Evolutionary conservation across 257 asterid genomes (phyloP).

Genomic region (Plectranthus barbatus): DNA sequence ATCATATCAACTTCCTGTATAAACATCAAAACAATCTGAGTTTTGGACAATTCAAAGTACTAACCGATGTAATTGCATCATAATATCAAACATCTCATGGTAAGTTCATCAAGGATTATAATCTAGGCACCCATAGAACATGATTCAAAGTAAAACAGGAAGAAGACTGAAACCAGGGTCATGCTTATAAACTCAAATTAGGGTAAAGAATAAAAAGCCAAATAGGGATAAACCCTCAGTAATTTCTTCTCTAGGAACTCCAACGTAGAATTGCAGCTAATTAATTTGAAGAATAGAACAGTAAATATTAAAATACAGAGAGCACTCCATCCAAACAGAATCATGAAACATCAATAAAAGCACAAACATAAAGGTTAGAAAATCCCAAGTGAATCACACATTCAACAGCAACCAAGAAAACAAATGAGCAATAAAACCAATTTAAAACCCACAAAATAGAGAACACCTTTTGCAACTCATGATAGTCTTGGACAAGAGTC

Average conservation of each 20-base stretch:
- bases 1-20: conserved; percentile 48
- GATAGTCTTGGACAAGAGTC: conserved; percentile 58
- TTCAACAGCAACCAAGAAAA: conserved; percentile 4
- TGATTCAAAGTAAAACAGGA: neutral
- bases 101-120: neutral
- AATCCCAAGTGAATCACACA: conserved; percentile 8
- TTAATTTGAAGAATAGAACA: conserved; percentile 12
- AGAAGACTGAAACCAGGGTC: neutral
- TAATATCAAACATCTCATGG: too few relatives aligned
- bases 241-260: neutral
- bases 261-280: neutral
- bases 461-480: conserved; percentile 53
- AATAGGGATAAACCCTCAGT: neutral
- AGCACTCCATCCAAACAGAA: neutral
- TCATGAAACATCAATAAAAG: neutral
- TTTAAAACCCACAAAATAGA: neutral
- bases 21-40: neutral
- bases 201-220: neutral
- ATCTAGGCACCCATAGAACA: neutral
- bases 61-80: too few relatives aligned
- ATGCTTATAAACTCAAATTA: neutral
- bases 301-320: neutral
- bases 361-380: neutral
- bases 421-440: neutral
- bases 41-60: too few relatives aligned